Percentiles rank a stretch among this genome's conserved stretches.
phyloP scores from a whole-genome alignment of 441 rosid species.

The Breynia disticha region DNA sequence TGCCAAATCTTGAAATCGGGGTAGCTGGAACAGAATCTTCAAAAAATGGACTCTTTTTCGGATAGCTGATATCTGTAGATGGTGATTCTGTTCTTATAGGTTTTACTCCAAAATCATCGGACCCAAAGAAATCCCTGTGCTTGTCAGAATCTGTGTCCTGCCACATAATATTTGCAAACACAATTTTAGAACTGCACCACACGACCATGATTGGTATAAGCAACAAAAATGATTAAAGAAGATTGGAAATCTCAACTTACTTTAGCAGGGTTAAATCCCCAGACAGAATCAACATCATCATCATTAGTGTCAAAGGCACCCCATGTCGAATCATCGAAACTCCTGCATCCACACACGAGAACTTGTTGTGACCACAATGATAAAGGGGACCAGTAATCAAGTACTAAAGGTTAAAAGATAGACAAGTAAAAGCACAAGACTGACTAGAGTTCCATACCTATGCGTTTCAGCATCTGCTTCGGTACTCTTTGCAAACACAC shows the following conservation, averaged over 20 bases:
- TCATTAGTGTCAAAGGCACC: slow-evolving; percentile 53
- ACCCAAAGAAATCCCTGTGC: slow-evolving; percentile 38
- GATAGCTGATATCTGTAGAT: slow-evolving; percentile 29
- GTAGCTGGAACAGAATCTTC: slow-evolving; percentile 77
- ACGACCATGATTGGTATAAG: not conserved
- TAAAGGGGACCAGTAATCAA: too few relatives aligned
- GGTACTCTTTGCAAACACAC: slow-evolving; percentile 45
- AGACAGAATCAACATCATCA: slow-evolving; percentile 67
- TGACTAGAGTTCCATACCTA: slow-evolving; percentile 22
- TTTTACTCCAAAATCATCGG: slow-evolving; percentile 56
- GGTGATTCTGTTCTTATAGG: slow-evolving; percentile 60
- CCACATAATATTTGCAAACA: slow-evolving; percentile 2
- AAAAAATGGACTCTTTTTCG: slow-evolving; percentile 42
- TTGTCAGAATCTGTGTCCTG: slow-evolving; percentile 53
- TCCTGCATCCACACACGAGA: slow-evolving; percentile 46
- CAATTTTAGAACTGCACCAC: not conserved
- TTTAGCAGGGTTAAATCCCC: slow-evolving; percentile 47
- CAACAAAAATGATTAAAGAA: too few relatives aligned
- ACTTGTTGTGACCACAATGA: slow-evolving; percentile 1
- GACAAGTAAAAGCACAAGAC: too few relatives aligned
- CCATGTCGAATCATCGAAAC: slow-evolving; percentile 50
- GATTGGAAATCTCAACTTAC: slow-evolving; percentile 17
- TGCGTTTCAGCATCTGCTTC: slow-evolving; percentile 57
- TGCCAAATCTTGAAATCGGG: slow-evolving; percentile 39
- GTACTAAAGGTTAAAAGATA: slow-evolving; percentile 4